Evolutionary conservation across 148 eudicot genomes (phyloP).

Genomic region (Spergularia bocconei): DNA sequence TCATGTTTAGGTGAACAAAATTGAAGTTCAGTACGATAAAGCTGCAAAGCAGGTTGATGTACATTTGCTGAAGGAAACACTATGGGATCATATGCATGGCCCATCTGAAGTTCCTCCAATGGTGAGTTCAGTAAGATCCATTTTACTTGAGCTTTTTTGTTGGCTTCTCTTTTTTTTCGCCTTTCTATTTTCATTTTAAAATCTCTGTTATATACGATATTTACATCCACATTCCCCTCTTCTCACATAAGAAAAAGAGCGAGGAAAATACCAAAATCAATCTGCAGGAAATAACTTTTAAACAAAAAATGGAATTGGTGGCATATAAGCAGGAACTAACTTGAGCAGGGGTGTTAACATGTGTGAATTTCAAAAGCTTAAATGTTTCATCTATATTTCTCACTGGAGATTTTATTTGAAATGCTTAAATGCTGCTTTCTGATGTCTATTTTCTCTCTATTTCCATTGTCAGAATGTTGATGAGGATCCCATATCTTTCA

Average conservation of each 20-base stretch:
- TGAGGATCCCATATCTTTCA: conserved; percentile 34
- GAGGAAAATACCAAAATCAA: background rate
- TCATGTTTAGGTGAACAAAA: conserved; percentile 62
- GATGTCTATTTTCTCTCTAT: background rate
- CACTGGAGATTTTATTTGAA: background rate
- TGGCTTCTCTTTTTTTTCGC: background rate
- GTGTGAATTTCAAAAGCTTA: background rate
- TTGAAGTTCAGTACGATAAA: conserved; percentile 88
- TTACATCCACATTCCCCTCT: background rate
- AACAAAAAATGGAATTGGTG: too few species aligned
- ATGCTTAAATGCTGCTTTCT: background rate
- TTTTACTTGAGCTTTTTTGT: background rate
- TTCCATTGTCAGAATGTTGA: conserved; percentile 21
- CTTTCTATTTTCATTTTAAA: background rate
- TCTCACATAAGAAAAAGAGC: background rate
- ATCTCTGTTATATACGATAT: background rate
- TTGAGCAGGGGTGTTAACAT: background rate
- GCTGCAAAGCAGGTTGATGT: conserved; percentile 96
- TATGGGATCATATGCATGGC: conserved; percentile 67
- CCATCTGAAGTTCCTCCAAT: conserved; percentile 31
- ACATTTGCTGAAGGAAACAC: conserved; percentile 79
- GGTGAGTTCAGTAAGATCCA: conserved; percentile 19
- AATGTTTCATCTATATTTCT: background rate
- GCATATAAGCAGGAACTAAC: background rate
- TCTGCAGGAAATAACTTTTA: background rate